Evolutionary conservation across 176 grass and related monocot species (phyloP).

Genomic region (Avena atlantica): DNA sequence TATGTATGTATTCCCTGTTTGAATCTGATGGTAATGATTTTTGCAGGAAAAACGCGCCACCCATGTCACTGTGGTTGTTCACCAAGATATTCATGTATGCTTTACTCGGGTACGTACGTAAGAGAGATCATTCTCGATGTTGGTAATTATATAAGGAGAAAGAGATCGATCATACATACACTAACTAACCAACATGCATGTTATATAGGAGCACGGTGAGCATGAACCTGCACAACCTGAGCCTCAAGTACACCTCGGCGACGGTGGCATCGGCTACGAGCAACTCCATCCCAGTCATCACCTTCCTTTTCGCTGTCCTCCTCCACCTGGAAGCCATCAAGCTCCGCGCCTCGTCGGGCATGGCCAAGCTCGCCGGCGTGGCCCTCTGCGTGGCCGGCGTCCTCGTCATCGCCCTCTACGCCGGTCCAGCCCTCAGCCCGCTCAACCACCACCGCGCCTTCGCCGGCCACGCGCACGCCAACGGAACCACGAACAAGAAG

Average conservation of each 20-base stretch:
- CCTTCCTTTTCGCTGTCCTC: constrained; percentile 73
- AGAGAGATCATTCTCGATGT: neutral
- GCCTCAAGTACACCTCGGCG: constrained; percentile 68
- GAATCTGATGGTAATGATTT: neutral
- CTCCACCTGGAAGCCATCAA: constrained; percentile 44
- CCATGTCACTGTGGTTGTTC: constrained; percentile 52
- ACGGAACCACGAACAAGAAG: neutral
- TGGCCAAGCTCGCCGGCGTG: constrained; percentile 24
- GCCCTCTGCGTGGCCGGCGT: constrained; percentile 43
- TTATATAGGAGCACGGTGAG: constrained; percentile 54
- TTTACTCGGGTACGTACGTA: constrained; percentile 25
- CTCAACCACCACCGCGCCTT: constrained; percentile 33
- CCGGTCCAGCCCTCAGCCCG: constrained; percentile 2
- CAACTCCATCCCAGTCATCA: constrained; percentile 58
- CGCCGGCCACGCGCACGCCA: neutral
- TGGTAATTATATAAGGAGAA: neutral
- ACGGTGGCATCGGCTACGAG: constrained; percentile 48
- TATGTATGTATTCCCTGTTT: too few species aligned
- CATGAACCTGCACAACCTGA: constrained; percentile 61
- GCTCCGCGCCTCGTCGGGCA: constrained; percentile 36
- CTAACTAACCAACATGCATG: neutral
- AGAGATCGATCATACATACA: neutral
- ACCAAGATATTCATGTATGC: constrained; percentile 83
- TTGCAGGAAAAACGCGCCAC: constrained; percentile 55
- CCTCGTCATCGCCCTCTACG: constrained; percentile 49